These are phyloP conservation scores for Infundibulicybe gibba DNA, from an alignment of 768 basidiomycete genomes.

Conservation along the genomic window DNA sequence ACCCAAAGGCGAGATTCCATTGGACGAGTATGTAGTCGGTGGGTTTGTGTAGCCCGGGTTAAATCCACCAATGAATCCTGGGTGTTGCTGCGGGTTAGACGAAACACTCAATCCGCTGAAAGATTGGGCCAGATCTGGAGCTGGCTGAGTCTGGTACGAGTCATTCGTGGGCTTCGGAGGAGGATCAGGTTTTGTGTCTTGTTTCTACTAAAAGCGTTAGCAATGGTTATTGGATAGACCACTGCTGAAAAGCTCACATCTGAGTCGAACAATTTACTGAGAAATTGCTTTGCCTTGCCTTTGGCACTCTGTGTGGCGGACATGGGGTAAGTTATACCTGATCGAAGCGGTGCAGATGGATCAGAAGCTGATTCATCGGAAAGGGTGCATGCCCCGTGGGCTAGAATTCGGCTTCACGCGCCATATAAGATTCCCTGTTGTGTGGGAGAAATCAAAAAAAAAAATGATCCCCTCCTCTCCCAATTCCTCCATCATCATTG, in stretches of 20 bases:
- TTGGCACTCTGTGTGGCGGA: conserved; percentile 6
- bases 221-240: conserved; percentile 9
- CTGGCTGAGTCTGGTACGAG: background rate
- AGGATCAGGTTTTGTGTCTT: conserved; percentile 2
- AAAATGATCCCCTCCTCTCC: too few relatives aligned
- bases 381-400: background rate
- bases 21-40: conserved; percentile 2
- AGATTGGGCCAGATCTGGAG: conserved; percentile 13
- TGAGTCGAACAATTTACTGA: conserved; percentile 16
- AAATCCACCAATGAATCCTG: conserved; percentile 51
- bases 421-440: too few relatives aligned
- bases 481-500: too few relatives aligned
- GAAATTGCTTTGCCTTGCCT: conserved; percentile 11
- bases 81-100: conserved; percentile 1
- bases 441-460: too few relatives aligned
- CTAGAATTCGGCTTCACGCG: too few relatives aligned
- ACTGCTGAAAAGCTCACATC: conserved; percentile 1
- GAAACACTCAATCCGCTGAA: conserved; percentile 24
- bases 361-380: too few relatives aligned
- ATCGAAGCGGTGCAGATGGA: too few relatives aligned
- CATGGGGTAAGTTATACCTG: too few relatives aligned
- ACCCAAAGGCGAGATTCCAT: background rate
- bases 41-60: conserved; percentile 16
- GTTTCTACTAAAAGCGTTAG: conserved; percentile 2
- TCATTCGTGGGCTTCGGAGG: conserved; percentile 13